Conservation (phyloP, 768 basidiomycete species). For the Porpolomopsis calyptriformis region DNA sequence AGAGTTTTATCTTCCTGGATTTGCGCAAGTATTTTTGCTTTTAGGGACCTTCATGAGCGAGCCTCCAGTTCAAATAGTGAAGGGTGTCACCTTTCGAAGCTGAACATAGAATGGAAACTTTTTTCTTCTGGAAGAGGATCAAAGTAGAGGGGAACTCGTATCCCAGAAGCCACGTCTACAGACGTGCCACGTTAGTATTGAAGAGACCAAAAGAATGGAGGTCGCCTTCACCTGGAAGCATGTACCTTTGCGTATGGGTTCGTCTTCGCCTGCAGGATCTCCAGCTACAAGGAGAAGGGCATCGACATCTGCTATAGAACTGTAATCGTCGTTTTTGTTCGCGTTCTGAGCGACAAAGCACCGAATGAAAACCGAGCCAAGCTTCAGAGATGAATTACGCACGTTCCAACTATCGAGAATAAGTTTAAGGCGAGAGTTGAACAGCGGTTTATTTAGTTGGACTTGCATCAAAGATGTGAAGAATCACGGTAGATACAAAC, state of each 20-base stretch:
- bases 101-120: constrained; percentile 73
- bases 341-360: constrained; percentile 37
- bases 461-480: constrained; percentile 41
- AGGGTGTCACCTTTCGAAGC: constrained; percentile 64
- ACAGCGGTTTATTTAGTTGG: constrained; percentile 56
- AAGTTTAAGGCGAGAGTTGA: constrained; percentile 45
- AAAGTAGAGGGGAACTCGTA: constrained; percentile 97
- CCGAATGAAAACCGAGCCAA: constrained; percentile 8
- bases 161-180: constrained; percentile 89
- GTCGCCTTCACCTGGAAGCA: constrained; percentile 68
- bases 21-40: constrained; percentile 82
- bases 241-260: constrained; percentile 82
- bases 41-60: constrained; percentile 3
- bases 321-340: constrained; percentile 59
- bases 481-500: neutral
- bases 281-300: constrained; percentile 65
- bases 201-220: constrained; percentile 1
- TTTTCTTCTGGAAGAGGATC: constrained; percentile 70
- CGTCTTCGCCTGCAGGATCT: constrained; percentile 76
- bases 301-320: constrained; percentile 55
- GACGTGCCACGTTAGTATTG: constrained; percentile 14
- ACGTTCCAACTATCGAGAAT: constrained; percentile 59
- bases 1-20: constrained; percentile 45
- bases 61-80: constrained; percentile 4
- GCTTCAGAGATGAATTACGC: constrained; percentile 17